Base-by-base conservation (phyloP, 2,329 filamentous ascomycete genomes). In the Alternaria viburni region DNA sequence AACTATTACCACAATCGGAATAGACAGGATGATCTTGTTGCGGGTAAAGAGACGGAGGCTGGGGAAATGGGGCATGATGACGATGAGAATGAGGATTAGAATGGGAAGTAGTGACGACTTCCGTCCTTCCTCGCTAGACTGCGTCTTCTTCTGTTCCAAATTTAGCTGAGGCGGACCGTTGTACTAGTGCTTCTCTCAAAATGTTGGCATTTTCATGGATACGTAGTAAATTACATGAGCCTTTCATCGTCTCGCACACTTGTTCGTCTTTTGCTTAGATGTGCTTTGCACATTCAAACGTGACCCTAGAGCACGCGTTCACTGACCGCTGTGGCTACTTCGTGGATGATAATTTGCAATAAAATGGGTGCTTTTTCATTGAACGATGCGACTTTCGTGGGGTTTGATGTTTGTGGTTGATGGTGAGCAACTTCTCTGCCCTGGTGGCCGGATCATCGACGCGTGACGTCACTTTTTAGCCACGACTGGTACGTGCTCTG, bases 1-100 rank as follows among this genome's bases (percentile, higher is more conserved):
- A 65, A 65, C 17, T 32, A 52, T 13, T 19, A 3, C 11, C 49
- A 52, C 5, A 65, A 65, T 54, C n/a, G 13, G 5, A 32, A n/a
- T 3, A 61, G 62, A n/a, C 54, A 55, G 32, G 23, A 21, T 15
- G 9, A 10, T 13, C 8, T 65, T 15, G 30, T 19, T 23, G 12
- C 12, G 9, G 54, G 41, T 15, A 50, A 26, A 6, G 17, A 36
- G 21, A 36, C 17, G 21, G 10, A n/a, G 15, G 46, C n/a, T 19
- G 30, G 2, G 28, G n/a, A 28, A n/a, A 19, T 25, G n/a, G 28
- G 8, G 8, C 26, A 47, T n/a, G 46, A 47, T n/a, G 46, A 28
- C 15, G 21, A 44, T n/a, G 17, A 43, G 9, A 13, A 36, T n/a
- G 19, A 44, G 13, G 32, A 36, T 36, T 36, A 36, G 4, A n/a